These are phyloP conservation scores for Calendula officinalis DNA, from an alignment of 129 eudicot genomes.

Conservation along the genomic window DNA sequence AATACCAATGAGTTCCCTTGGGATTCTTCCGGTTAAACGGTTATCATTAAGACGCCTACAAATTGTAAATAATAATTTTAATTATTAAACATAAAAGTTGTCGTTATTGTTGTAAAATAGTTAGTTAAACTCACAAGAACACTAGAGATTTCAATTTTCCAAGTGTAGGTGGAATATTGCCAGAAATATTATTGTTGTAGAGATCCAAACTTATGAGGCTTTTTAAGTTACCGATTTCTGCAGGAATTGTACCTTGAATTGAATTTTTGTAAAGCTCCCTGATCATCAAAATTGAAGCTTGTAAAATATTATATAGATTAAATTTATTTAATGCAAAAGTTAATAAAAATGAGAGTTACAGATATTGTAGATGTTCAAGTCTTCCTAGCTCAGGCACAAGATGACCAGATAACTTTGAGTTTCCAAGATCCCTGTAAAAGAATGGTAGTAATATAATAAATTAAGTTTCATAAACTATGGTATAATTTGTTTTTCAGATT, in stretches of 20 bases:
- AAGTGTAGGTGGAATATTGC: conserved; percentile 73
- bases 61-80: conserved; percentile 18
- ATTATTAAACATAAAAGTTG: background rate
- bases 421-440: conserved; percentile 83
- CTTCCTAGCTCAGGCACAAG: conserved; percentile 85
- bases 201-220: conserved; percentile 85
- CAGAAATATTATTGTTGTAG: conserved; percentile 84
- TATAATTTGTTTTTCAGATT: background rate
- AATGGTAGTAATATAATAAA: background rate
- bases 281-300: conserved; percentile 14
- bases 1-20: conserved; percentile 54
- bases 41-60: conserved; percentile 89
- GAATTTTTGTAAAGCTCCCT: conserved; percentile 93
- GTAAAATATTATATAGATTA: background rate
- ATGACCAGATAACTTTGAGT: conserved; percentile 88
- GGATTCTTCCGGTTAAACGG: conserved; percentile 65
- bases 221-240: conserved; percentile 87
- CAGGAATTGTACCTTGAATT: conserved; percentile 80
- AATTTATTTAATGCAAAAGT: background rate
- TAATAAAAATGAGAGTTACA: conserved; percentile 51
- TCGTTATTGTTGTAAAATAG: background rate
- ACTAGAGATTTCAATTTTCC: conserved; percentile 83
- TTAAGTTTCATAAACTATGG: conserved; percentile 3
- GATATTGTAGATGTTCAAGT: conserved; percentile 88
- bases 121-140: conserved; percentile 71